Evolutionary conservation across 2,329 filamentous ascomycete genomes (phyloP).

Genomic region (Magnaporthales sp.): DNA sequence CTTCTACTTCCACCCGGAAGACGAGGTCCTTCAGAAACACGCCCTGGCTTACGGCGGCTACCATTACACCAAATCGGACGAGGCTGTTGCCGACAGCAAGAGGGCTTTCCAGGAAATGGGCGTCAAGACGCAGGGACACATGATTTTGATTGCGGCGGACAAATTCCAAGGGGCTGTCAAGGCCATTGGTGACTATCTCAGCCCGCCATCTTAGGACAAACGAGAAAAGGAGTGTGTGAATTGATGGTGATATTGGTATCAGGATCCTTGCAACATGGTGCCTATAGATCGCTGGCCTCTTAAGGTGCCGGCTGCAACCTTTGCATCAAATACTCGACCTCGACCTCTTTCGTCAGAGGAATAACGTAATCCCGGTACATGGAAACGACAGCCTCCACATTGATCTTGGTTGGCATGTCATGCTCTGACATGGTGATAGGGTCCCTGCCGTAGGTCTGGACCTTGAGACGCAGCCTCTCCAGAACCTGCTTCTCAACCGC

Average conservation of each 20-base stretch:
- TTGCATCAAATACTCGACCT: slow-evolving; percentile 98
- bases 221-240: slow-evolving; percentile 10
- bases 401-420: slow-evolving; percentile 66
- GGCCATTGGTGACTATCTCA: slow-evolving; percentile 67
- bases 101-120: slow-evolving; percentile 90
- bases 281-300: background rate
- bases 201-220: slow-evolving; percentile 27
- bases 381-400: slow-evolving; percentile 80
- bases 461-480: slow-evolving; percentile 78
- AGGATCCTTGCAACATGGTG: background rate
- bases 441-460: slow-evolving; percentile 87
- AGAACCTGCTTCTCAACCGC: slow-evolving; percentile 88
- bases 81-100: slow-evolving; percentile 81
- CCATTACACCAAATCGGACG: slow-evolving; percentile 72
- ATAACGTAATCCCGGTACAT: slow-evolving; percentile 95
- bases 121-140: slow-evolving; percentile 71
- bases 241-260: background rate
- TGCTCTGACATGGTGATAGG: slow-evolving; percentile 54
- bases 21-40: slow-evolving; percentile 77
- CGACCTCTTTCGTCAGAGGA: slow-evolving; percentile 93
- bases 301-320: slow-evolving; percentile 39
- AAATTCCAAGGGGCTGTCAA: slow-evolving; percentile 72
- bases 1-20: slow-evolving; percentile 94
- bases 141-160: slow-evolving; percentile 76
- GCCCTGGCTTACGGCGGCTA: slow-evolving; percentile 62